Percentiles rank a stretch among this genome's conserved stretches.
phyloP scores from a whole-genome alignment of 2,329 filamentous ascomycete species.

The Fusarium penzigii region DNA sequence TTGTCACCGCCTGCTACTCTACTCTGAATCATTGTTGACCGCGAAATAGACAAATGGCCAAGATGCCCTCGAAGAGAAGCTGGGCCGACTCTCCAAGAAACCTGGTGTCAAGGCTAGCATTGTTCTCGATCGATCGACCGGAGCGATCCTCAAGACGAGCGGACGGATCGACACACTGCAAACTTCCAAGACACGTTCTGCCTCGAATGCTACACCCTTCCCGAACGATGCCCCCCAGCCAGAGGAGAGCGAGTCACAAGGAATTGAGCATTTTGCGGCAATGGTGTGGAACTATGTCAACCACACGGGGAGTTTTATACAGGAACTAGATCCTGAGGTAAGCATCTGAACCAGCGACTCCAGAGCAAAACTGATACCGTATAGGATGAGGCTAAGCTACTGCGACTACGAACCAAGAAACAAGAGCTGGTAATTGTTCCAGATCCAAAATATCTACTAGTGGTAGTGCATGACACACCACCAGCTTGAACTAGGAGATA shows the following conservation, averaged over 20 bases:
- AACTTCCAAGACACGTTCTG: constrained; percentile 38
- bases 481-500: constrained; percentile 50
- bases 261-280: constrained; percentile 70
- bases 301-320: constrained; percentile 67
- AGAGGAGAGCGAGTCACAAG: constrained; percentile 53
- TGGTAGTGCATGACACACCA: constrained; percentile 81
- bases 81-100: constrained; percentile 73
- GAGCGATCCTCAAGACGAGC: constrained; percentile 73
- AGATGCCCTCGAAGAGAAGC: constrained; percentile 64
- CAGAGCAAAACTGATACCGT: constrained; percentile 22
- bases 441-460: constrained; percentile 75
- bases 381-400: constrained; percentile 73
- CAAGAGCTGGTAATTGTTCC: constrained; percentile 84
- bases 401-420: constrained; percentile 79
- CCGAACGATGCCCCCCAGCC: constrained; percentile 45
- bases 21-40: not conserved
- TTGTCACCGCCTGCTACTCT: not conserved
- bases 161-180: constrained; percentile 64
- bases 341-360: constrained; percentile 8
- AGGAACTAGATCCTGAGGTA: constrained; percentile 72
- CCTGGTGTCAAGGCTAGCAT: constrained; percentile 78
- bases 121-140: constrained; percentile 70
- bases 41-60: constrained; percentile 45
- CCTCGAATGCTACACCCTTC: constrained; percentile 44
- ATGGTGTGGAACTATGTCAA: constrained; percentile 78